Percentiles rank a stretch among this genome's conserved stretches.
Conservation (phyloP, 164 flowering plant species). For the Dillenia suffruticosa region DNA sequence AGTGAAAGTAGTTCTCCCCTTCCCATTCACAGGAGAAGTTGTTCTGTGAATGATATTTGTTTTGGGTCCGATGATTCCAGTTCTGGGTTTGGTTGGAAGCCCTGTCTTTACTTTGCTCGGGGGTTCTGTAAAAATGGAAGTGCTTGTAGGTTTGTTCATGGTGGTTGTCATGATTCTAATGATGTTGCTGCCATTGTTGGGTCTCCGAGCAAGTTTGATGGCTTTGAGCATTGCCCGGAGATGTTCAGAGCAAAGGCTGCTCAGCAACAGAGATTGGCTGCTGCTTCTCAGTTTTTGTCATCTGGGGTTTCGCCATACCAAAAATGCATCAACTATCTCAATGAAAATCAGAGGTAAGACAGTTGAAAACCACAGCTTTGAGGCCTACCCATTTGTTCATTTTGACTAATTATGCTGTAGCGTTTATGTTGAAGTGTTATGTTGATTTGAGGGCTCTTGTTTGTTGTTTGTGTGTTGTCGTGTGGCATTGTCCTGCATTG, state of each 20-base stretch:
- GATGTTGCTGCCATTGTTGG: constrained; percentile 28
- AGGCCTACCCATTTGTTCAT: neutral
- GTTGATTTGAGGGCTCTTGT: neutral
- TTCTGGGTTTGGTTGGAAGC: constrained; percentile 63
- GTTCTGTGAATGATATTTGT: constrained; percentile 50
- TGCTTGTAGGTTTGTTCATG: constrained; percentile 62
- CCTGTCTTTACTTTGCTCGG: constrained; percentile 67
- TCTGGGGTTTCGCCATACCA: constrained; percentile 39
- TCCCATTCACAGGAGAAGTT: constrained; percentile 53
- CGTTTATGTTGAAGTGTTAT: neutral
- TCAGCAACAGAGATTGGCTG: constrained; percentile 41
- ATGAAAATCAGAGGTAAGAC: constrained; percentile 53
- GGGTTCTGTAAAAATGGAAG: constrained; percentile 76
- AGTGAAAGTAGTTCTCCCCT: neutral
- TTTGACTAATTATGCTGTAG: neutral
- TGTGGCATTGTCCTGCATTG: neutral
- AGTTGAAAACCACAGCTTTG: neutral
- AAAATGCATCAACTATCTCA: constrained; percentile 47
- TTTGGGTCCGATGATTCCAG: constrained; percentile 34
- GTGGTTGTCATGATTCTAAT: constrained; percentile 22
- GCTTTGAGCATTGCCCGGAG: constrained; percentile 58
- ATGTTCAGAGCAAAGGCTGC: constrained; percentile 49
- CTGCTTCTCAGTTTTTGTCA: constrained; percentile 52
- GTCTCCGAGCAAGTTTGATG: constrained; percentile 42
- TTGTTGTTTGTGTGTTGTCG: neutral